A percentile compares a stretch with the other conserved stretches of the same genome.
These are phyloP conservation scores for Aaosphaeria arxii DNA, from an alignment of 2,329 filamentous ascomycete species.

Conservation along the genomic window DNA sequence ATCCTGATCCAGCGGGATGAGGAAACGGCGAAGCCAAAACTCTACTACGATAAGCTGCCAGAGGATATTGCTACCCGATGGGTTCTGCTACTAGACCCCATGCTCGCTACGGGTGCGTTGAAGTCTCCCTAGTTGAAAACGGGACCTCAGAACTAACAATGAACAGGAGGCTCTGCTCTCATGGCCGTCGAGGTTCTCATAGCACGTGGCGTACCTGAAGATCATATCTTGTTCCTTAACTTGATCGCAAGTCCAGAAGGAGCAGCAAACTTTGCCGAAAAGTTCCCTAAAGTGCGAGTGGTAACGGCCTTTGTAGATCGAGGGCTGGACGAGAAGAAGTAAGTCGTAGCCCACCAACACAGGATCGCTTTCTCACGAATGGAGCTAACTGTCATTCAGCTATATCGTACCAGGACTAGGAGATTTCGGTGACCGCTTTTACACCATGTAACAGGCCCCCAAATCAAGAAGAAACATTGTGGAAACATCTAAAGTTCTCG, in stretches of 20 bases:
- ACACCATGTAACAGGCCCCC: slow-evolving; percentile 65
- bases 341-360: slow-evolving; percentile 36
- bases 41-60: slow-evolving; percentile 97
- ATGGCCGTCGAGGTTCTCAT: slow-evolving; percentile 96
- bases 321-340: slow-evolving; percentile 98
- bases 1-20: slow-evolving; percentile 97
- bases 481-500: no score
- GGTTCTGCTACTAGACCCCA: slow-evolving; percentile 94
- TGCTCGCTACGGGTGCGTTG: slow-evolving; percentile 85
- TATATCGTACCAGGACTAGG: slow-evolving; percentile 94
- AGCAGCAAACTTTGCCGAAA: slow-evolving; percentile 81
- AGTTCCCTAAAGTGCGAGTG: slow-evolving; percentile 84
- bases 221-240: slow-evolving; percentile 94
- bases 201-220: slow-evolving; percentile 85
- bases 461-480: neutral
- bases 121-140: slow-evolving; percentile 15
- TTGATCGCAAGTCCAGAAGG: slow-evolving; percentile 96
- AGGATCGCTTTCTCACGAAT: neutral
- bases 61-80: slow-evolving; percentile 89
- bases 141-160: neutral
- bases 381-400: slow-evolving; percentile 47
- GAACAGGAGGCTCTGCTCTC: slow-evolving; percentile 83
- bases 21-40: slow-evolving; percentile 84
- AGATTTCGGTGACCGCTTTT: slow-evolving; percentile 94
- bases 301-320: slow-evolving; percentile 96